Percentiles rank a stretch among this genome's conserved stretches.
phyloP scores from a whole-genome alignment of 2,329 filamentous ascomycete genomes.

The Cladosporium colombiae region DNA sequence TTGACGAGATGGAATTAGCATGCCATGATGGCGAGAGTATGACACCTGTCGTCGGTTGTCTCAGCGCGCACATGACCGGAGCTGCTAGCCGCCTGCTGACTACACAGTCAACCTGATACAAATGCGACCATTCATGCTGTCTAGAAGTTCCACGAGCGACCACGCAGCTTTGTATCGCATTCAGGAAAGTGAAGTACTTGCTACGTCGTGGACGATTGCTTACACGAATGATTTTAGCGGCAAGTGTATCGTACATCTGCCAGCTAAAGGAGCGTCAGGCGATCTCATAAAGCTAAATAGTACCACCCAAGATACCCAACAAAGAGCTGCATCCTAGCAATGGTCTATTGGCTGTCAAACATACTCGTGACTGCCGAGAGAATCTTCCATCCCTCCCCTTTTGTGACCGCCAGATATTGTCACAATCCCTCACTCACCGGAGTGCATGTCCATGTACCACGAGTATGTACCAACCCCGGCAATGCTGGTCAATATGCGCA shows the following conservation, averaged over 20 bases:
- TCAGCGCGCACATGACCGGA: background rate
- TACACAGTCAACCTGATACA: background rate
- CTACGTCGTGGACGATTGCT: background rate
- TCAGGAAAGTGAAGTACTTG: background rate
- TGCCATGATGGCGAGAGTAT: background rate
- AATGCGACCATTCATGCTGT: background rate
- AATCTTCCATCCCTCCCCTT: background rate
- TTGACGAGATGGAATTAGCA: background rate
- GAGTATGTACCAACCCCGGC: background rate
- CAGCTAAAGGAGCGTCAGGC: background rate
- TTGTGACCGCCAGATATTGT: background rate
- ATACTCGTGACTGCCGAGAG: background rate
- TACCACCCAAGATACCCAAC: background rate
- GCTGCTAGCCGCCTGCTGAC: background rate
- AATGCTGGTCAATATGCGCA: background rate
- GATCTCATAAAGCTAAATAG: background rate
- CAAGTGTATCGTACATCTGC: background rate
- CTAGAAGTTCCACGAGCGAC: background rate
- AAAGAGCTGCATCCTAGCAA: background rate
- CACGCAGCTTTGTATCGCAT: background rate
- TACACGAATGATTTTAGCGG: background rate
- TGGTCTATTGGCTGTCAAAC: background rate
- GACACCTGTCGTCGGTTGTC: background rate
- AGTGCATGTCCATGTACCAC: background rate
- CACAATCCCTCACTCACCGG: background rate